Evolutionary conservation across 108 stramenopile genomes (phyloP), one percentile per base, ranked within the genome.

Genomic region (Stephanodiscus triporus): DNA sequence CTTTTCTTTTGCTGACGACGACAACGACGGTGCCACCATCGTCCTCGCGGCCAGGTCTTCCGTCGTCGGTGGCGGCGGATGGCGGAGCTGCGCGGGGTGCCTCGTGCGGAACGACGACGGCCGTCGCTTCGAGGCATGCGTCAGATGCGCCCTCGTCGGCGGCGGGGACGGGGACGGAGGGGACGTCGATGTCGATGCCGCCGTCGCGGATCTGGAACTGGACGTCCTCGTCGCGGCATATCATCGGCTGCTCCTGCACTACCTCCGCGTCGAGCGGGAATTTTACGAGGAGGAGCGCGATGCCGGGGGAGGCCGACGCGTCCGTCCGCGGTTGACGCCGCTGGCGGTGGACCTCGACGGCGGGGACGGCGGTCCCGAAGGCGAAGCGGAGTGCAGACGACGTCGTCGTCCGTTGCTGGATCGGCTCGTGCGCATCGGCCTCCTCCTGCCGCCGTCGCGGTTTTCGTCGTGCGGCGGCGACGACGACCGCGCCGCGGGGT

Each of bases 161-260:
- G 43, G 14, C 43, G 36, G 42, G 16, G 2, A 1, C 17, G 66
- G 32, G 4, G 32, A 5, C 5, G 32, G 26, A 5, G 32, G 2
- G 32, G 49, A 48, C 14, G 66, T 3, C 9, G 13, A 4, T 29
- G 49, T 62, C 19, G 72, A 72, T 51, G 30, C 62, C 40, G 30
- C n/a, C n/a, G n/a, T n/a, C n/a, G n/a, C n/a, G n/a, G n/a, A n/a
- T n/a, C n/a, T n/a, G n/a, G n/a, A 54, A 6, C 14, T 65, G 6
- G 26, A 49, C 27, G 63, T 51, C 9, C 2, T 45, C 13, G 16
- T 45, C 14, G 13, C 43, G 13, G 43, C 14, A 16, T 65, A 64
- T 54, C 73, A 65, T 36, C 53, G n/a, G 20, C 30, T 73, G 37
- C 37, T 73, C 24, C 19, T 73, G 49, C 50, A 64, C 22, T 73